phyloP scores from a whole-genome alignment of 495 filamentous ascomycete species.

The Penicillium flavigenum region DNA sequence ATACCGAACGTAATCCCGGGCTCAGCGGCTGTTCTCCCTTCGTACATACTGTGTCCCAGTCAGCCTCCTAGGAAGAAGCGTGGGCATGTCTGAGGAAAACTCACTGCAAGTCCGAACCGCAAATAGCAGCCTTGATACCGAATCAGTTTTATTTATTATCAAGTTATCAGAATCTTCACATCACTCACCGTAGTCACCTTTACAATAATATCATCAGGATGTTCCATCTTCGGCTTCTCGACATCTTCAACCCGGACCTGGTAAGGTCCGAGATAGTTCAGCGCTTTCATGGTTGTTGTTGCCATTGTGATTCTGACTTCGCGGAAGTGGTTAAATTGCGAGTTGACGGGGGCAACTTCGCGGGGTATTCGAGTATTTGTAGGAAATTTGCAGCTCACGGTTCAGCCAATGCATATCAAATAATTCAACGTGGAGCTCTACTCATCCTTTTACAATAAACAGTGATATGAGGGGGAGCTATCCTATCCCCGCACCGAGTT shows the following conservation, averaged over 20 bases:
- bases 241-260: constrained; percentile 52
- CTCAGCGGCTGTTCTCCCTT: constrained; percentile 52
- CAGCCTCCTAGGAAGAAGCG: constrained; percentile 6
- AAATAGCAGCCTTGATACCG: constrained; percentile 45
- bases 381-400: background rate
- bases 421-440: background rate
- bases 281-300: constrained; percentile 49
- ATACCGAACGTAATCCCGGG: constrained; percentile 52
- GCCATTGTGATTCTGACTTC: constrained; percentile 19
- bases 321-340: background rate
- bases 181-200: constrained; percentile 54
- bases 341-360: background rate
- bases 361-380: background rate
- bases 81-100: background rate
- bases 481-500: constrained; percentile 2
- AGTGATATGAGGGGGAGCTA: constrained; percentile 2
- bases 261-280: constrained; percentile 55
- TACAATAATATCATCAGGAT: constrained; percentile 55
- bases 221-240: constrained; percentile 49
- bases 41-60: constrained; percentile 45
- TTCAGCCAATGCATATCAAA: background rate
- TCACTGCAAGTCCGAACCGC: constrained; percentile 47
- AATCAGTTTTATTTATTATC: constrained; percentile 1
- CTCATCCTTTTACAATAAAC: background rate
- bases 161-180: background rate